Evolutionary conservation across 768 basidiomycete genomes (phyloP), one percentile per base, ranked within the genome.

Genomic region (Hypholoma sublateritium): DNA sequence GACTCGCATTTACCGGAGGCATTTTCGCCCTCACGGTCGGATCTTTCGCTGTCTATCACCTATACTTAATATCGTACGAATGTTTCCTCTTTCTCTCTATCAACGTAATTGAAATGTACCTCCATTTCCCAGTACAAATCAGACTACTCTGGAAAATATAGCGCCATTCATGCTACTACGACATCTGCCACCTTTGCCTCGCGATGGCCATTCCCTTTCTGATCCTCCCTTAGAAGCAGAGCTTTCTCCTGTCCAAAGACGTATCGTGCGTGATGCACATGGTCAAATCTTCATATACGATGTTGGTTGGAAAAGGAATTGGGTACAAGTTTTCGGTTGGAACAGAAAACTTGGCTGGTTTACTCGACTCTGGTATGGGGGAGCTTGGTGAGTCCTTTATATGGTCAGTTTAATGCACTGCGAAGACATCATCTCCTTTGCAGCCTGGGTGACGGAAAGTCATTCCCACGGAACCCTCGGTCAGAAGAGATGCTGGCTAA

Each of bases 101-200:
- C 19, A 37, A 9, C 41, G 17, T 58, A 44, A 56, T 37, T 36
- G 32, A 21, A 25, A 46, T 53, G 8, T 24, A 25, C 17, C 42
- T 19, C 32, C 24, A n/a, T 32, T 17, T 47, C 25, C 11, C 25
- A 92, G 90, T 35, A 91, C 87, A 24, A 93, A 93, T 67, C 89
- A 93, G 72, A 93, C 91, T n/a, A 93, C 91, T 0, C 60, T 92
- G 19, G 91, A 93, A 66, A 78, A 84, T 55, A 77, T 92, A 37
- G 84, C 89, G 0, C 89, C 89, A 1, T 93, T 89, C 69, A 68
- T 88, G 24, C 76, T 93, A 13, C 76, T 94, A 50, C 83, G 87
- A 53, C 72, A 90, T 63, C 74, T 93, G 24, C 88, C 91, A 32
- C 80, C 81, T 3, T 74, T 89, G 11, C 86, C 85, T 34, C 70